Conservation (phyloP, 305 asterid species). For the Solanum aculeatissimum region DNA sequence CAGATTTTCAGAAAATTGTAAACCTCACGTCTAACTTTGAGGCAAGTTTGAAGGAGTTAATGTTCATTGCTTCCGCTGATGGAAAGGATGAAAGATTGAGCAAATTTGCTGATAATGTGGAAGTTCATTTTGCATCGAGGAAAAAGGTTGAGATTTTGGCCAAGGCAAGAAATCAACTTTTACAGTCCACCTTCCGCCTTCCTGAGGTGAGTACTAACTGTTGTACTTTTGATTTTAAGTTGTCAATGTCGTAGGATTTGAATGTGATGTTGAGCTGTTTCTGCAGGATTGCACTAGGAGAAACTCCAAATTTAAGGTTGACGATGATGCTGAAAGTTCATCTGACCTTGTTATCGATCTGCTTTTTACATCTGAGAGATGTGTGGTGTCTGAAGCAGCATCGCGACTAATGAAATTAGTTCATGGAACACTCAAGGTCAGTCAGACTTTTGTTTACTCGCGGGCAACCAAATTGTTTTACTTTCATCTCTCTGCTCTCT, state of each 20-base stretch:
- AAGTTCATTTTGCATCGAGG: slow-evolving; percentile 86
- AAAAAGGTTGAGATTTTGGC: slow-evolving; percentile 85
- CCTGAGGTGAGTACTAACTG: slow-evolving; percentile 52
- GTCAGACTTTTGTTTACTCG: not conserved
- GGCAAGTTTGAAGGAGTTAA: slow-evolving; percentile 50
- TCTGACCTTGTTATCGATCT: slow-evolving; percentile 33
- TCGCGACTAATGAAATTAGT: slow-evolving; percentile 72
- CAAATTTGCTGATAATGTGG: slow-evolving; percentile 74
- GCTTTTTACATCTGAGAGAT: slow-evolving; percentile 75
- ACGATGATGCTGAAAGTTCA: slow-evolving; percentile 24
- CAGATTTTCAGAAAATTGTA: slow-evolving; percentile 72
- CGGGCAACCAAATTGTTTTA: not conserved
- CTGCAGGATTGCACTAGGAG: slow-evolving; percentile 1
- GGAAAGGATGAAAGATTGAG: slow-evolving; percentile 62
- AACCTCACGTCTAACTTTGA: slow-evolving; percentile 70
- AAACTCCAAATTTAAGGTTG: slow-evolving; percentile 22
- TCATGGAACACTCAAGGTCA: slow-evolving; percentile 76
- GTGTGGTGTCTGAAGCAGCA: slow-evolving; percentile 71
- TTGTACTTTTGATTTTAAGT: not conserved
- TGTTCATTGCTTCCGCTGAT: slow-evolving; percentile 70
- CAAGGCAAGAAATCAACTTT: slow-evolving; percentile 69
- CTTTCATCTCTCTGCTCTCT: not conserved
- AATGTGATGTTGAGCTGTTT: not conserved
- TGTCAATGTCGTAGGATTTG: not conserved
- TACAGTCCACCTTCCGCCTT: slow-evolving; percentile 54